These are phyloP conservation scores for Podospora pseudocomata DNA, from an alignment of 495 filamentous ascomycete species.

Conservation along the genomic window DNA sequence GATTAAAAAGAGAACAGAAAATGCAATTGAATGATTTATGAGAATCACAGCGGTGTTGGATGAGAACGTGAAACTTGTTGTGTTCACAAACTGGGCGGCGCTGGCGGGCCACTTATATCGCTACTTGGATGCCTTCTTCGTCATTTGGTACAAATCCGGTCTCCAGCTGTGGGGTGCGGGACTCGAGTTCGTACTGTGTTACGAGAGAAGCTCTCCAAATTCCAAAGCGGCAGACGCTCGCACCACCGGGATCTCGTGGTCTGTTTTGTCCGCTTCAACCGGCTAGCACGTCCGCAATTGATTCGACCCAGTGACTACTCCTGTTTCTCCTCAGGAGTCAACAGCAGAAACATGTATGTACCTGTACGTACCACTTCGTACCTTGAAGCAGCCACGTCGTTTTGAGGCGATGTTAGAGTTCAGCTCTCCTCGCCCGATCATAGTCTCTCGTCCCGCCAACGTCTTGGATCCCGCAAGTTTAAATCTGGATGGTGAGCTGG, in stretches of 20 bases:
- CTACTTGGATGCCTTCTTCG: constrained; percentile 16
- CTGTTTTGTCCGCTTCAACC: constrained; percentile 14
- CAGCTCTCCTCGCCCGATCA: constrained; percentile 2
- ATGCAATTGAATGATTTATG: constrained; percentile 20
- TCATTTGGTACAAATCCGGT: constrained; percentile 18
- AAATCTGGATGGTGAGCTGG: neutral
- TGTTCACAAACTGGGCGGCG: constrained; percentile 19
- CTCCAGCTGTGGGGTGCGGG: neutral
- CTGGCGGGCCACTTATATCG: constrained; percentile 32
- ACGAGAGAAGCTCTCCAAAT: neutral
- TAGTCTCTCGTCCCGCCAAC: neutral
- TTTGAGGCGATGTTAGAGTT: neutral
- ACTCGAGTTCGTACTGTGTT: constrained; percentile 1
- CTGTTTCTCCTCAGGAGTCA: constrained; percentile 1
- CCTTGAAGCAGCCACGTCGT: neutral
- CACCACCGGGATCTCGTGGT: constrained; percentile 16
- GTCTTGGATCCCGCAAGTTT: neutral
- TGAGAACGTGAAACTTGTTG: constrained; percentile 25
- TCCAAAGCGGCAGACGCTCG: neutral
- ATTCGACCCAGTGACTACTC: too few relatives aligned
- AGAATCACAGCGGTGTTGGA: constrained; percentile 14
- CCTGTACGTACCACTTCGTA: neutral
- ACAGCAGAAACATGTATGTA: neutral
- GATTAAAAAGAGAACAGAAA: neutral
- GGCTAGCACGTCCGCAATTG: constrained; percentile 16